These are phyloP conservation scores for Rhizopogon vulgaris DNA, from an alignment of 768 basidiomycete species.

Conservation along the genomic window DNA sequence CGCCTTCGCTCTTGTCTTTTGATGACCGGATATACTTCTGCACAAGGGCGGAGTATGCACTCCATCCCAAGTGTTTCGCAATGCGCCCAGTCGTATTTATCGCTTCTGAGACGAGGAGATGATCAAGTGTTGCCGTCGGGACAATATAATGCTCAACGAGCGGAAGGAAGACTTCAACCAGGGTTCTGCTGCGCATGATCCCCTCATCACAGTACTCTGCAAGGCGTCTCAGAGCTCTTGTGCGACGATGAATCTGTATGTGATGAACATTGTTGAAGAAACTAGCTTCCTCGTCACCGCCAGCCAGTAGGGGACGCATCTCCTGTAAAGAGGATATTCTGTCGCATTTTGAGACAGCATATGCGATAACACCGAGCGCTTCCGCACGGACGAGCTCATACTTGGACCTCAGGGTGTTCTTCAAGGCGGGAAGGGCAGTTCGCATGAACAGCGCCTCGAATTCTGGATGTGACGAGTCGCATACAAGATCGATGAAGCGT, in stretches of 20 bases:
- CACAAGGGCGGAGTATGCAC: constrained; percentile 72
- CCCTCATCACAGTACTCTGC: constrained; percentile 69
- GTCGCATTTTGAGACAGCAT: constrained; percentile 62
- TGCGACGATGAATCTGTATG: constrained; percentile 86
- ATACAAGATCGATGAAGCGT: constrained; percentile 49
- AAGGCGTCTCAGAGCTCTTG: constrained; percentile 79
- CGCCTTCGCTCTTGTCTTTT: constrained; percentile 59
- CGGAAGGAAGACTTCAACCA: constrained; percentile 82
- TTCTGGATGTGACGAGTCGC: constrained; percentile 30
- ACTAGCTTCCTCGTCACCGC: constrained; percentile 89
- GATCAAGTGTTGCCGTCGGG: constrained; percentile 58
- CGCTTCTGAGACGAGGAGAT: constrained; percentile 87
- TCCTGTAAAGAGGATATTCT: constrained; percentile 61
- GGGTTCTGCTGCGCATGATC: constrained; percentile 57
- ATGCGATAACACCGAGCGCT: constrained; percentile 69
- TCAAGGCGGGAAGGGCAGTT: constrained; percentile 70
- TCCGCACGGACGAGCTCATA: constrained; percentile 86
- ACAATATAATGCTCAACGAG: constrained; percentile 77
- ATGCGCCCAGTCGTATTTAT: constrained; percentile 75
- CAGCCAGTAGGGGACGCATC: constrained; percentile 74
- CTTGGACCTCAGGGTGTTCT: constrained; percentile 73
- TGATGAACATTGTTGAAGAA: constrained; percentile 97
- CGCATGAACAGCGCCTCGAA: constrained; percentile 53
- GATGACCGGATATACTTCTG: constrained; percentile 74
- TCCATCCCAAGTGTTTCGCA: constrained; percentile 75